Base-by-base conservation (phyloP, 2,329 filamentous ascomycete species). In the Emmonsia crescens region DNA sequence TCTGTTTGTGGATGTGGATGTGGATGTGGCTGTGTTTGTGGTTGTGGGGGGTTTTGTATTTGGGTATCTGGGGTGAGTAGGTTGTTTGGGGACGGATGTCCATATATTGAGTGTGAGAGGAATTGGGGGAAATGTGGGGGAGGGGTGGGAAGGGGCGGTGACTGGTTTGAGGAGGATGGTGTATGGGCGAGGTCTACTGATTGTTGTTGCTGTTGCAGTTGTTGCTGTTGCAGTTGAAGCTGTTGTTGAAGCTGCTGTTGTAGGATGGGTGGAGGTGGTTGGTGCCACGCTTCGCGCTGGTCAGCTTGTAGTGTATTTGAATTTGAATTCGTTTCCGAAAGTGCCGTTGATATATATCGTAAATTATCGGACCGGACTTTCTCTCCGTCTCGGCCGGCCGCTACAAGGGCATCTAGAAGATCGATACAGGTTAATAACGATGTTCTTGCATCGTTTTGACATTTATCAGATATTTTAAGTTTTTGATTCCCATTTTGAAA, bases 281-380 rank as follows among this genome's bases (percentile, higher is more conserved):
- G 52, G 52, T 55, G 19, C 52, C 52, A 55, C 6, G 33, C 19
- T 24, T 55, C 52, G n/a, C n/a, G 52, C 9, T 38, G 52, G n/a
- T 55, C 52, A 21, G 52, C 10, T 38, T 38, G 33, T n/a, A 24
- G 2, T 38, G 33, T 38, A 21, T 38, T 55, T 16, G 31, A 24
- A 24, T 46, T 38, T 49, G 38, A 24, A 14, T 40, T 27, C 44
- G 27, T 51, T 27, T 42, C 33, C 9, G 27, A 60, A 31, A 57
- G 49, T 2, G 57, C 57, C 8, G 57, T 29, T 24, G 58, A 54
- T 40, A 62, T 60, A 29, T 31, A 46, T 29, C 27, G 49, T 31
- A 62, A 46, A 36, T 62, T 59, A 33, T 62, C 61, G 19, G 58
- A 57, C 21, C 61, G 24, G 16, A 62, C 57, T 52, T 62, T 58